Evolutionary conservation across 345 rosid genomes (phyloP).

Genomic region (Conringia planisiliqua): DNA sequence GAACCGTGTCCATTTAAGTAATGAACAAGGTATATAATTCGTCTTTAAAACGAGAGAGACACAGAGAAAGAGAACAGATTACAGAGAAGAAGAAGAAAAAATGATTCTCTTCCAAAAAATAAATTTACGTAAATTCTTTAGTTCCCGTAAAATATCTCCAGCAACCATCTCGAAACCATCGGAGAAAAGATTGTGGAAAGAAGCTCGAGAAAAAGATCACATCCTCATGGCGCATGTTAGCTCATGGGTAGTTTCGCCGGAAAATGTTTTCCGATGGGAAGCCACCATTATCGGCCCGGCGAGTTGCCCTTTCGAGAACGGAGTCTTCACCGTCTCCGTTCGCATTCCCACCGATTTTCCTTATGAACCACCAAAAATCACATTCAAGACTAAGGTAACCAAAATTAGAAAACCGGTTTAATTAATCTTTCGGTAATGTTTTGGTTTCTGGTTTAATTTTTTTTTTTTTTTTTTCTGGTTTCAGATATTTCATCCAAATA

Average conservation of each 20-base stretch:
- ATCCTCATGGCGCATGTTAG: neutral
- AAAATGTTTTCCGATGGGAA: constrained; percentile 16
- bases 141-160: neutral
- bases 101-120: neutral
- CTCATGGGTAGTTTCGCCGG: neutral
- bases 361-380: constrained; percentile 13
- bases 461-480: neutral
- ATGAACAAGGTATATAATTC: too few relatives aligned
- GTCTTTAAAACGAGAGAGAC: too few relatives aligned
- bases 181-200: constrained; percentile 9
- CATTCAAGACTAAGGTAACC: constrained; percentile 23
- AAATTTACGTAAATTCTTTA: neutral
- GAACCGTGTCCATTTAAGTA: too few relatives aligned
- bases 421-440: neutral
- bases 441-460: neutral
- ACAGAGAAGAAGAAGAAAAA: too few relatives aligned
- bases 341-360: neutral
- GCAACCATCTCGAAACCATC: neutral
- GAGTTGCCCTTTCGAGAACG: constrained; percentile 5
- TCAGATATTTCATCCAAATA: constrained; percentile 21
- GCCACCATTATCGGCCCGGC: constrained; percentile 15
- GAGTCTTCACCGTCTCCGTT: constrained; percentile 5
- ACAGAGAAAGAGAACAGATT: neutral
- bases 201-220: neutral
- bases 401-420: neutral